These are phyloP conservation scores for Gaertneriomyces sp. DNA, from an alignment of 192 early-diverging fungal genomes.

Conservation along the genomic window DNA sequence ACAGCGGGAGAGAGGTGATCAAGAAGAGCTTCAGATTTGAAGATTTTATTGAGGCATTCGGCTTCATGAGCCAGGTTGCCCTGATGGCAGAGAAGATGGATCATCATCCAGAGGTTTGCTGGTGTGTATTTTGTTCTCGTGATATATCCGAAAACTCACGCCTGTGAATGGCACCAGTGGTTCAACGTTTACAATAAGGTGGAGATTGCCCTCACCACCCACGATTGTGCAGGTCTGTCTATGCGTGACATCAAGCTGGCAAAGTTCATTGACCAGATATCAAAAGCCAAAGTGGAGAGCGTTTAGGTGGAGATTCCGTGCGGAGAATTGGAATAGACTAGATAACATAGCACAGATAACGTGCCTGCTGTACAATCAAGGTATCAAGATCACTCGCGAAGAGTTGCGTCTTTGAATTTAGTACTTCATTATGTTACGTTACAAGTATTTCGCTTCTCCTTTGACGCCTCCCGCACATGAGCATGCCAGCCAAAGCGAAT, in stretches of 20 bases:
- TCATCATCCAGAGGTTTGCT: constrained; percentile 81
- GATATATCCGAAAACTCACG: neutral
- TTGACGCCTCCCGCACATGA: too few relatives aligned
- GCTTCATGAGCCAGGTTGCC: constrained; percentile 92
- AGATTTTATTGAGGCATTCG: constrained; percentile 85
- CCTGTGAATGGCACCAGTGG: constrained; percentile 28
- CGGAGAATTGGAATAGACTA: too few relatives aligned
- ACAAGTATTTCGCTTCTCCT: too few relatives aligned
- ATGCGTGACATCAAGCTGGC: constrained; percentile 69
- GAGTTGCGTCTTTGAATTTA: too few relatives aligned
- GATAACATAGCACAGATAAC: too few relatives aligned
- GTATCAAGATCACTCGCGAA: too few relatives aligned
- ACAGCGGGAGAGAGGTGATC: constrained; percentile 26
- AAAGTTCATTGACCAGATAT: constrained; percentile 28
- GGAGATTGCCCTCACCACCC: constrained; percentile 84
- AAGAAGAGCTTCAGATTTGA: constrained; percentile 70
- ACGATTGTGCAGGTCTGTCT: constrained; percentile 83
- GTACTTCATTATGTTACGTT: too few relatives aligned
- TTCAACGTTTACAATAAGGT: constrained; percentile 89
- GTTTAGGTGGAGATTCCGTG: neutral
- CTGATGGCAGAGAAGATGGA: constrained; percentile 85
- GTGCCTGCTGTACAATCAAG: too few relatives aligned
- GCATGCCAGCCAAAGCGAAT: too few relatives aligned
- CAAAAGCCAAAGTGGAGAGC: constrained; percentile 6
- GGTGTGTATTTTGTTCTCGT: neutral